These are phyloP conservation scores for Prunus campanulata DNA, from an alignment of 306 rosid species.

Conservation along the genomic window DNA sequence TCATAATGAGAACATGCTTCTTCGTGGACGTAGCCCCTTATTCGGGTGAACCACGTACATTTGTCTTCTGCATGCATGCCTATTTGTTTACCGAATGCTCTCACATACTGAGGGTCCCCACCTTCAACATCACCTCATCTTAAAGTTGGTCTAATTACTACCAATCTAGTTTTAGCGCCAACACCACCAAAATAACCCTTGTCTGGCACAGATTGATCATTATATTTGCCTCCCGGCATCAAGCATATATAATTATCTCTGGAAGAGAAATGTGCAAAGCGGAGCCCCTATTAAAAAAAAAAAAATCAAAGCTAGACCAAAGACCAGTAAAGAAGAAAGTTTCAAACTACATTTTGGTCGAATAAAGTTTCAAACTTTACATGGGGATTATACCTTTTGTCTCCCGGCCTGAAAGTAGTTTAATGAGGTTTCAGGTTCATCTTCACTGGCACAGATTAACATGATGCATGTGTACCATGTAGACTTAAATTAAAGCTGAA, in stretches of 20 bases:
- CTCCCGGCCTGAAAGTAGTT: constrained; percentile 15
- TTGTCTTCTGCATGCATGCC: too few relatives aligned
- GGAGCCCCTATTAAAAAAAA: neutral
- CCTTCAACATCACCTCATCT: too few relatives aligned
- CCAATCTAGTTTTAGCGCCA: too few relatives aligned
- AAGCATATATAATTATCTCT: neutral
- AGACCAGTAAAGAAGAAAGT: too few relatives aligned
- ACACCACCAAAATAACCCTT: neutral
- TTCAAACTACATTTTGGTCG: neutral
- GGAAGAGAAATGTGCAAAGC: neutral
- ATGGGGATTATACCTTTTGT: constrained; percentile 39
- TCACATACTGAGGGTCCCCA: too few relatives aligned
- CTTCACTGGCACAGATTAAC: constrained; percentile 40
- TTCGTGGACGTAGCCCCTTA: too few relatives aligned
- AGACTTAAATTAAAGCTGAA: constrained; percentile 27
- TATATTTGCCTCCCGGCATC: neutral
- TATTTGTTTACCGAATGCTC: too few relatives aligned
- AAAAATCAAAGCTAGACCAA: neutral
- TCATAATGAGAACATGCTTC: too few relatives aligned
- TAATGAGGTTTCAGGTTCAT: constrained; percentile 26
- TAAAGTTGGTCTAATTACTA: too few relatives aligned
- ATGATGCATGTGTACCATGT: constrained; percentile 3
- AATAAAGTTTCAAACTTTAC: constrained; percentile 21
- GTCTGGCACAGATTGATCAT: neutral
- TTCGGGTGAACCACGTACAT: too few relatives aligned